Percentiles rank a stretch among this genome's conserved stretches.
These are phyloP conservation scores for Fusarium armeniacum DNA, from an alignment of 2,329 filamentous ascomycete species.

Conservation along the genomic window DNA sequence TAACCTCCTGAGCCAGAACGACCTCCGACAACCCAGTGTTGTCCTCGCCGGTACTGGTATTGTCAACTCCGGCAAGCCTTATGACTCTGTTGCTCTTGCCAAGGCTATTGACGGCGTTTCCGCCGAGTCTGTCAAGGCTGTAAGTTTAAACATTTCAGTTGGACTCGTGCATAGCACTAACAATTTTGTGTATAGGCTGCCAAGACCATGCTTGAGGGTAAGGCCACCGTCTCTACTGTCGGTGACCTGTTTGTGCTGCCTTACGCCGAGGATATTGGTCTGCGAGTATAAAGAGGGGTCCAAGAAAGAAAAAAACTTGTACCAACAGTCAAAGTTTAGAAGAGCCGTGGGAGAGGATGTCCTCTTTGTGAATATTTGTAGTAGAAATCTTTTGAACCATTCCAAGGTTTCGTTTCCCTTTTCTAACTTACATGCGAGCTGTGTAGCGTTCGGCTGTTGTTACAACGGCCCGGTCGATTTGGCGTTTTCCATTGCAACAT, in stretches of 20 bases:
- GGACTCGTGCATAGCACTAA: slow-evolving; percentile 47
- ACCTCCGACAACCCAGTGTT: slow-evolving; percentile 82
- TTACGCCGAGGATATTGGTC: slow-evolving; percentile 92
- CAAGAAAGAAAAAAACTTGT: slow-evolving; percentile 57
- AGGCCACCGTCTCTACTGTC: slow-evolving; percentile 89
- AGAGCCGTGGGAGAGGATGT: slow-evolving; percentile 53
- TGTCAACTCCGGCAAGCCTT: slow-evolving; percentile 83
- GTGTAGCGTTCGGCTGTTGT: neutral
- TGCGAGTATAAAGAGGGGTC: slow-evolving; percentile 82
- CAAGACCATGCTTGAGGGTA: slow-evolving; percentile 87
- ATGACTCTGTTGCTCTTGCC: slow-evolving; percentile 84
- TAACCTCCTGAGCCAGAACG: slow-evolving; percentile 84
- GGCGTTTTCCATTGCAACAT: neutral
- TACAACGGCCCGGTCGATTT: neutral
- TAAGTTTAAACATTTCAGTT: slow-evolving; percentile 64
- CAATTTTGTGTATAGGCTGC: slow-evolving; percentile 74
- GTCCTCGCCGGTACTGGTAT: slow-evolving; percentile 88
- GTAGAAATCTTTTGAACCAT: slow-evolving; percentile 58
- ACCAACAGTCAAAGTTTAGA: slow-evolving; percentile 61
- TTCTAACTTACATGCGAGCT: slow-evolving; percentile 14
- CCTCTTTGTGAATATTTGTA: slow-evolving; percentile 63
- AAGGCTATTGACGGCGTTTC: slow-evolving; percentile 86
- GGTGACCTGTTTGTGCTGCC: slow-evolving; percentile 93
- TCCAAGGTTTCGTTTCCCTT: slow-evolving; percentile 30
- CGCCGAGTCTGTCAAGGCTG: slow-evolving; percentile 85